These are phyloP conservation scores for Rutstroemia sp. DNA, from an alignment of 2,329 filamentous ascomycete species.

Conservation along the genomic window DNA sequence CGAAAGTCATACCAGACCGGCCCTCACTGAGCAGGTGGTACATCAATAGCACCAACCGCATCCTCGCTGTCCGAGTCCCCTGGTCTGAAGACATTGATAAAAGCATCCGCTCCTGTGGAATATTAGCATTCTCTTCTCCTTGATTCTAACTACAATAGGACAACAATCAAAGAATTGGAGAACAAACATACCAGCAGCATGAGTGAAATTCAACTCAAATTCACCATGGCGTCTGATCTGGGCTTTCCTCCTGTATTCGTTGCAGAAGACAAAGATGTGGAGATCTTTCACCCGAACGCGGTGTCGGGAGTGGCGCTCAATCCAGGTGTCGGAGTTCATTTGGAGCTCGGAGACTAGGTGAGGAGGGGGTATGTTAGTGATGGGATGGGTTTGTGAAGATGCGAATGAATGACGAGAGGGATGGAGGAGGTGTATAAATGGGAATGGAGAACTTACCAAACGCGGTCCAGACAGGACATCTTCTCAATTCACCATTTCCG, in stretches of 20 bases:
- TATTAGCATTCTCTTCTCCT: no score
- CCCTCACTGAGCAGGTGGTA: no score
- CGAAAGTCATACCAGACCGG: no score
- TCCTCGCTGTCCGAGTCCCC: background rate
- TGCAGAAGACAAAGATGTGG: conserved; percentile 51
- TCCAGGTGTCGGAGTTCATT: conserved; percentile 41
- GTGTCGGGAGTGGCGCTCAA: conserved; percentile 40
- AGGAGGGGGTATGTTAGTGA: background rate
- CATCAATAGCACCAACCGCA: background rate
- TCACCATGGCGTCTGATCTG: conserved; percentile 35
- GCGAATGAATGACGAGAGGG: background rate
- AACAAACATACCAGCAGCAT: conserved; percentile 20
- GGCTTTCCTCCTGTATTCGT: conserved; percentile 47
- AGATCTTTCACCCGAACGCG: conserved; percentile 46
- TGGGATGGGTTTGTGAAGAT: background rate
- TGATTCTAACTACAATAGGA: background rate
- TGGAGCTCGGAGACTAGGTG: conserved; percentile 43
- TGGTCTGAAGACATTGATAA: conserved; percentile 2
- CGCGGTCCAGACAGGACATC: conserved; percentile 56
- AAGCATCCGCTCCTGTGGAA: conserved; percentile 6
- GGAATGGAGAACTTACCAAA: conserved; percentile 40
- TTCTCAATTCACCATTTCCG: conserved; percentile 44
- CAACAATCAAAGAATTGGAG: background rate
- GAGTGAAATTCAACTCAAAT: conserved; percentile 28
- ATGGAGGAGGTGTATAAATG: background rate